Conservation (phyloP, 148 eudicot species). For the Vaccinium myrtillus region DNA sequence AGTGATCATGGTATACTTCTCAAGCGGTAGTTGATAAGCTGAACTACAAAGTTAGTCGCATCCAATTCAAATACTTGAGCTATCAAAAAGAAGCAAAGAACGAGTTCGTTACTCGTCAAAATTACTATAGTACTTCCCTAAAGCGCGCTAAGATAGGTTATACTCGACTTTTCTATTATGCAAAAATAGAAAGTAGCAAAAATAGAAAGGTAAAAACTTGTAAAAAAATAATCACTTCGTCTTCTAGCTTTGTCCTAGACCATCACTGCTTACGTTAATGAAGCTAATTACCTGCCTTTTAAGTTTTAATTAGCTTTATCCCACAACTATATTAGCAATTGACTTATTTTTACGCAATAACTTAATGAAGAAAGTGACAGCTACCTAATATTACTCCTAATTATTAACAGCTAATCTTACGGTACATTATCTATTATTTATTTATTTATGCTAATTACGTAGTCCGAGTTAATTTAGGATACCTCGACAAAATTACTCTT, state of each 20-base stretch:
- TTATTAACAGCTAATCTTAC: neutral
- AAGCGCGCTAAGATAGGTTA: neutral
- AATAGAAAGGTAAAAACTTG: too few species aligned
- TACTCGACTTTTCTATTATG: neutral
- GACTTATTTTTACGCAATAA: neutral
- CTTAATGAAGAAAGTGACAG: neutral
- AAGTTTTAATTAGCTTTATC: neutral
- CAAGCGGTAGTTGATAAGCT: too few species aligned
- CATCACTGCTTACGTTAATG: too few species aligned
- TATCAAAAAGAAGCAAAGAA: neutral
- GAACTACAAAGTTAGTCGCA: too few species aligned
- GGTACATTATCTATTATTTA: neutral
- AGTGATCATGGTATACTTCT: too few species aligned
- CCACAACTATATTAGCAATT: too few species aligned
- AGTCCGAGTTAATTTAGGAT: neutral
- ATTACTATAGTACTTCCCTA: neutral
- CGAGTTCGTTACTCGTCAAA: neutral
- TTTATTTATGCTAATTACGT: neutral
- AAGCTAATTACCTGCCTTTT: neutral
- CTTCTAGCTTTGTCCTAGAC: neutral
- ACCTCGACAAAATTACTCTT: neutral
- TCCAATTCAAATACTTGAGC: too few species aligned
- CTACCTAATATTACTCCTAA: neutral
- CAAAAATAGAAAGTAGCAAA: neutral
- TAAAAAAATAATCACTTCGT: neutral